Base-by-base conservation (phyloP, 352 stramenopile genomes). In the Globisporangium nagaii region DNA sequence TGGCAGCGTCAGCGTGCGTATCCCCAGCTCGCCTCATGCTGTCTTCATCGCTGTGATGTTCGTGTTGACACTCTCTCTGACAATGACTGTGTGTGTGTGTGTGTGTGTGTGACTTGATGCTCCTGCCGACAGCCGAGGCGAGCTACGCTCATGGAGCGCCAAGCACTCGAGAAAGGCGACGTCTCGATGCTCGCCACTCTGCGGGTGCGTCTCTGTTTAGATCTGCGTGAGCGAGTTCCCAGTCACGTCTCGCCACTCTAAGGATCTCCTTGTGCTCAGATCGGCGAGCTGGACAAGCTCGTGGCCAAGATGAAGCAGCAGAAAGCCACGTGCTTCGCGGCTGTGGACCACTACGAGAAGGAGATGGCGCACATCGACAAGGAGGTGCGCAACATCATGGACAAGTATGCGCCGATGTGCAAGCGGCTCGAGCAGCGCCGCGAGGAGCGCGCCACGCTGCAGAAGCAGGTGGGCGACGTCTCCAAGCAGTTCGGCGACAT, bases 181-280 rank as follows among this genome's bases (percentile, higher is more conserved):
- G 71, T 81, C 12, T 79, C 79, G 4, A 90, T 90, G 79, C 64
- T 90, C 0, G 79, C 76, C n/a, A 82, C 77, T 0, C 63, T 90
- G 4, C 74, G 76, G 2, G 79, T 90, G 25, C 24, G 45, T 15
- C 10, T 41, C 17, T 34, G n/a, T n/a, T n/a, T n/a, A n/a, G n/a
- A n/a, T n/a, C n/a, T n/a, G n/a, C n/a, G n/a, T n/a, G n/a, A n/a
- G n/a, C n/a, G n/a, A 30, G 13, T 19, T 20, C 24, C 40, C 22
- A 31, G 22, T 46, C 22, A n/a, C n/a, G n/a, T n/a, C n/a, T n/a
- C n/a, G n/a, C n/a, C n/a, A n/a, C n/a, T n/a, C n/a, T n/a, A n/a
- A n/a, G n/a, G n/a, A n/a, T n/a, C n/a, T n/a, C n/a, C n/a, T 10
- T 42, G 10, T 34, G 19, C 1, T 10, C 11, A 90, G 79, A 90